phyloP scores from a whole-genome alignment of 2,329 filamentous ascomycete genomes.

The Venturia aucupariae region DNA sequence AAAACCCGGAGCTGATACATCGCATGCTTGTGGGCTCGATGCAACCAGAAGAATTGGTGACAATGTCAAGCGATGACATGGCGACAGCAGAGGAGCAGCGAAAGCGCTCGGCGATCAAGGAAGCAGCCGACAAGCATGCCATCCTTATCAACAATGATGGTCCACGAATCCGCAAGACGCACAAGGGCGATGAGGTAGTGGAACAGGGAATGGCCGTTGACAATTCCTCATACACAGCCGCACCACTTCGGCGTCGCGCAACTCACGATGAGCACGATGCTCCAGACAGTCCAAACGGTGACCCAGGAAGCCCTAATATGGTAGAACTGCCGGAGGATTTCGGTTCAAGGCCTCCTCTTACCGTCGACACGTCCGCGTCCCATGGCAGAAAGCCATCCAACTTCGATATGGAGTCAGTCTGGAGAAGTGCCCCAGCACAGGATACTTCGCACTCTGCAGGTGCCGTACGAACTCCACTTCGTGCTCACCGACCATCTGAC shows the following conservation, averaged over 20 bases:
- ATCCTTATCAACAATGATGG: conserved; percentile 65
- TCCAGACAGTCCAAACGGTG: conserved; percentile 15
- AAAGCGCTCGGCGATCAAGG: conserved; percentile 67
- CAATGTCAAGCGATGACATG: conserved; percentile 84
- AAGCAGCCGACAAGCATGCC: conserved; percentile 71
- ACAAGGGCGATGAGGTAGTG: conserved; percentile 89
- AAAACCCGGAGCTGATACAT: conserved; percentile 68
- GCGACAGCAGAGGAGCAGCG: conserved; percentile 81
- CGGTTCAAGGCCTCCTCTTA: conserved; percentile 22
- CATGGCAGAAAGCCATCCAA: conserved; percentile 25
- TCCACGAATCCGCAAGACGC: conserved; percentile 75
- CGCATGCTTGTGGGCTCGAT: conserved; percentile 65
- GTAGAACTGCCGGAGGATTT: conserved; percentile 29
- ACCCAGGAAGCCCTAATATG: conserved; percentile 9
- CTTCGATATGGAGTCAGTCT: conserved; percentile 62
- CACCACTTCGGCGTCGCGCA: conserved; percentile 10
- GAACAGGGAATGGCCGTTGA: conserved; percentile 52
- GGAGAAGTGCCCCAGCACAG: conserved; percentile 53
- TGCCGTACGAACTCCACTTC: conserved; percentile 34
- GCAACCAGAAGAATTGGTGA: conserved; percentile 66
- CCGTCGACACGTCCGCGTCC: conserved; percentile 27
- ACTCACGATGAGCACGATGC: conserved; percentile 12
- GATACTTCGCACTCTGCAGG: conserved; percentile 45
- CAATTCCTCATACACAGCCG: conserved; percentile 17
- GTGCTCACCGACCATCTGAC: conserved; percentile 36